Evolutionary conservation across 805 yeast genomes (phyloP).

Genomic region (Myxozyma neglecta): DNA sequence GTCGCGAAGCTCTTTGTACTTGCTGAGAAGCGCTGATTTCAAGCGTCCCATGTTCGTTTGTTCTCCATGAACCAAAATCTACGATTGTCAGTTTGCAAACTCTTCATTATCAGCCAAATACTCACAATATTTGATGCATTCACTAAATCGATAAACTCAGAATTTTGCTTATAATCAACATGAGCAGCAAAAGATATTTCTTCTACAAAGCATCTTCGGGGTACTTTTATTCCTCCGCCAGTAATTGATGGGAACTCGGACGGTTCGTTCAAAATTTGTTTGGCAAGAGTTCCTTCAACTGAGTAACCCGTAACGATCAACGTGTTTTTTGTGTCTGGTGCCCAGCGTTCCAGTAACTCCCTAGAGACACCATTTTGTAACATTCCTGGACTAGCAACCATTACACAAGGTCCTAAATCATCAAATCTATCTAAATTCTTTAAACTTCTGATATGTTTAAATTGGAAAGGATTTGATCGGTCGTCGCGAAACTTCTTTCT

Average conservation of each 20-base stretch:
- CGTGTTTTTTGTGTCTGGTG: constrained; percentile 90
- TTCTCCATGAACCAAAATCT: constrained; percentile 90
- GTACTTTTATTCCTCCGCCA: constrained; percentile 58
- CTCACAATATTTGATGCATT: constrained; percentile 71
- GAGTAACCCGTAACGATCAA: constrained; percentile 94
- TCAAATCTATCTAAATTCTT: constrained; percentile 80
- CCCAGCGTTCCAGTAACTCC: constrained; percentile 90
- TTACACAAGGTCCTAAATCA: constrained; percentile 93
- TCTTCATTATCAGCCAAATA: neutral
- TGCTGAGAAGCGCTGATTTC: constrained; percentile 86
- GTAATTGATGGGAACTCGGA: constrained; percentile 75
- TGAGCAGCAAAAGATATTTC: constrained; percentile 99
- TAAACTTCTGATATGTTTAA: constrained; percentile 78
- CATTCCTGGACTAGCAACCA: constrained; percentile 98
- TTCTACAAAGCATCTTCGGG: constrained; percentile 82
- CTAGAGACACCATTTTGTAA: constrained; percentile 93
- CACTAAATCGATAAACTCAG: constrained; percentile 85
- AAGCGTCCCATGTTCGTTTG: constrained; percentile 97
- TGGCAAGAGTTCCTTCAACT: constrained; percentile 98
- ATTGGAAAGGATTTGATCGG: constrained; percentile 84
- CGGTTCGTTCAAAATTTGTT: constrained; percentile 83
- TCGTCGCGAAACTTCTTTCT: constrained; percentile 73
- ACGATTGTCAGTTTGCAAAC: neutral
- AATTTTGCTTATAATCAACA: constrained; percentile 91
- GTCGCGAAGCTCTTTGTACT: constrained; percentile 75